phyloP scores from a whole-genome alignment of 2,329 filamentous ascomycete genomes.

The Plectosphaerella sp. region DNA sequence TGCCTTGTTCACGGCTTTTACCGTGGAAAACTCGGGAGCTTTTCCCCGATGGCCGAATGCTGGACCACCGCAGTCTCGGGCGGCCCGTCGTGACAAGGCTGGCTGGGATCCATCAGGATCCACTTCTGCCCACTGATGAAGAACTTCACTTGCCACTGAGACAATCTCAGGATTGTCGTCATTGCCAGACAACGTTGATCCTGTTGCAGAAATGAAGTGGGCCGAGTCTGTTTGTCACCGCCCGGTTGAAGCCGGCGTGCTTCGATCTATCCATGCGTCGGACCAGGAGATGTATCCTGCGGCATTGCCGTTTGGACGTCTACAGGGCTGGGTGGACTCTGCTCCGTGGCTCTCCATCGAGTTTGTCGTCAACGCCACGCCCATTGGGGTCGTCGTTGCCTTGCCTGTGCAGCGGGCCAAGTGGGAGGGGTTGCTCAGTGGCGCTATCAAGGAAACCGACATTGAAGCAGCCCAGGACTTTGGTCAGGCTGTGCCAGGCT shows the following conservation, averaged over 20 bases:
- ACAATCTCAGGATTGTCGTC: too few relatives aligned
- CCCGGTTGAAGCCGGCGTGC: constrained; percentile 11
- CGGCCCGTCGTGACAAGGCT: too few relatives aligned
- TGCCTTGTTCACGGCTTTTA: too few relatives aligned
- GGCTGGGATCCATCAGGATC: too few relatives aligned
- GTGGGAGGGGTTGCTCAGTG: constrained; percentile 22
- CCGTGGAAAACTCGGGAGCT: too few relatives aligned
- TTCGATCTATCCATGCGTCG: constrained; percentile 18
- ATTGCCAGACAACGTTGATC: too few relatives aligned
- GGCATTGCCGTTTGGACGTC: constrained; percentile 20
- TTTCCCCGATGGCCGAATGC: too few relatives aligned
- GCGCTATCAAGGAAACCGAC: constrained; percentile 21
- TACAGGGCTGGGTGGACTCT: constrained; percentile 20
- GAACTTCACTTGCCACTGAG: too few relatives aligned
- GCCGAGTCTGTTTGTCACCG: not conserved
- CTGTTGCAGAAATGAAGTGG: not conserved
- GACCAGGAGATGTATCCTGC: constrained; percentile 30
- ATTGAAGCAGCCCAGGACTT: constrained; percentile 14
- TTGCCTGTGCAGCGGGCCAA: constrained; percentile 18
- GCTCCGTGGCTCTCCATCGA: constrained; percentile 20
- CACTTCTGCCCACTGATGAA: too few relatives aligned
- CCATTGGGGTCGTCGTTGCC: constrained; percentile 22
- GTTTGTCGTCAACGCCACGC: constrained; percentile 9
- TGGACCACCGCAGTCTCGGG: too few relatives aligned
- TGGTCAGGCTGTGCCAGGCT: constrained; percentile 14